Conservation (phyloP, 179 eudicot species). For the Beta lomatogona region DNA sequence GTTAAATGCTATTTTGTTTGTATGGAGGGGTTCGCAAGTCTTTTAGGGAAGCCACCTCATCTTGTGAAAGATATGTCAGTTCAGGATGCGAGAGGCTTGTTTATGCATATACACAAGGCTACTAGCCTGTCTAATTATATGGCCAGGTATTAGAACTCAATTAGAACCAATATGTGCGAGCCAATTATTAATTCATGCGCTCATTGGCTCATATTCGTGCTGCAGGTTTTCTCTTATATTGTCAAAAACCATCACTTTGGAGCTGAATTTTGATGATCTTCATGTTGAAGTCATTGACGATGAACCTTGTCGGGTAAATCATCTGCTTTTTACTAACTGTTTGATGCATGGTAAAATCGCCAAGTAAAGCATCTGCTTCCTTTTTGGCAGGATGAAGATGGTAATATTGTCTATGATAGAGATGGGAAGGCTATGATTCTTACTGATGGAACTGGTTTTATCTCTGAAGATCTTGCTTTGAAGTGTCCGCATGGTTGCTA, state of each 20-base stretch:
- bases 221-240: conserved; percentile 76
- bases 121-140: conserved; percentile 66
- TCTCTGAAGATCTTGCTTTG: conserved; percentile 82
- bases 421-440: conserved; percentile 57
- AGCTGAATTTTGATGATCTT: conserved; percentile 49
- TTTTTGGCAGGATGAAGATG: conserved; percentile 53
- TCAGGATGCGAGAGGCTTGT: conserved; percentile 61
- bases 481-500: conserved; percentile 56
- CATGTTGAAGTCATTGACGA: conserved; percentile 50
- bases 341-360: not conserved
- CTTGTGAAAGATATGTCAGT: conserved; percentile 34
- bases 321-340: not conserved
- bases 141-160: conserved; percentile 60
- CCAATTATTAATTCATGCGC: not conserved
- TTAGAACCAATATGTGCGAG: not conserved
- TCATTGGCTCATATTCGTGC: conserved; percentile 2
- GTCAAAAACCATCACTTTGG: conserved; percentile 65
- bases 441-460: conserved; percentile 97
- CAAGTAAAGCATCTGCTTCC: not conserved
- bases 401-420: conserved; percentile 35
- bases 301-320: conserved; percentile 59
- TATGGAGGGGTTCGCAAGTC: conserved; percentile 45
- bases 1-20: conserved; percentile 70
- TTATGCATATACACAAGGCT: conserved; percentile 79
- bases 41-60: conserved; percentile 30